Evolutionary conservation across 2,329 filamentous ascomycete species (phyloP).

Genomic region (Cryphonectria radicalis): DNA sequence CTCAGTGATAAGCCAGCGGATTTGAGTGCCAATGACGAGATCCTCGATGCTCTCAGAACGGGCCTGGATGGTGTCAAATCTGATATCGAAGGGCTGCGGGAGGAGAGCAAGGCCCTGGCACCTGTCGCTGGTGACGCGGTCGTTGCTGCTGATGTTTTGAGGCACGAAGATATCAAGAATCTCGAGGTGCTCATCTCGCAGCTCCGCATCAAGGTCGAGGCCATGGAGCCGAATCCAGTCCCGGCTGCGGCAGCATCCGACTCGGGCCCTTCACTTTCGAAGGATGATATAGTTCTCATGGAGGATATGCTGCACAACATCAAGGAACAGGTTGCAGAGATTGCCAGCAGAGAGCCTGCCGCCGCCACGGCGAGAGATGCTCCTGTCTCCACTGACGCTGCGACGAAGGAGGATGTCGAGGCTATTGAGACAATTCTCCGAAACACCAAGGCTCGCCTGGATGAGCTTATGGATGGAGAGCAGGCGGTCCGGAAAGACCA

Average conservation of each 20-base stretch:
- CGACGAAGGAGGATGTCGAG: conserved; percentile 82
- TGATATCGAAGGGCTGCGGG: conserved; percentile 80
- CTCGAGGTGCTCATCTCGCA: conserved; percentile 84
- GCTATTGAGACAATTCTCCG: conserved; percentile 89
- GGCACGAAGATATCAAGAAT: conserved; percentile 78
- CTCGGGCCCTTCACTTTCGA: conserved; percentile 43
- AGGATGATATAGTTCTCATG: conserved; percentile 59
- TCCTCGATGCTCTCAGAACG: conserved; percentile 83
- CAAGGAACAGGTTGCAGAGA: conserved; percentile 42
- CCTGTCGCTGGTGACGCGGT: conserved; percentile 57
- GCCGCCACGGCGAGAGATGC: conserved; percentile 33
- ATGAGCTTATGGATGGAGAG: conserved; percentile 76
- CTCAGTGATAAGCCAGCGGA: conserved; percentile 80
- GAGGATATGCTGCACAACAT: conserved; percentile 57
- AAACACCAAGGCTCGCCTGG: conserved; percentile 86
- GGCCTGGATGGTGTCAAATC: conserved; percentile 75
- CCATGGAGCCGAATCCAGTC: conserved; percentile 61
- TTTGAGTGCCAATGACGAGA: conserved; percentile 84
- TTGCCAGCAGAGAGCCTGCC: conserved; percentile 36
- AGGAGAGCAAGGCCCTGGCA: conserved; percentile 56
- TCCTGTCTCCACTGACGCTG: conserved; percentile 48
- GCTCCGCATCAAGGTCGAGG: conserved; percentile 82
- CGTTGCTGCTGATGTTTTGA: conserved; percentile 57
- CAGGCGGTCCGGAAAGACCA: conserved; percentile 70
- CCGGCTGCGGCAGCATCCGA: conserved; percentile 42